These are phyloP conservation scores for Orbilia brochopaga DNA, from an alignment of 2,329 filamentous ascomycete species.

Conservation along the genomic window DNA sequence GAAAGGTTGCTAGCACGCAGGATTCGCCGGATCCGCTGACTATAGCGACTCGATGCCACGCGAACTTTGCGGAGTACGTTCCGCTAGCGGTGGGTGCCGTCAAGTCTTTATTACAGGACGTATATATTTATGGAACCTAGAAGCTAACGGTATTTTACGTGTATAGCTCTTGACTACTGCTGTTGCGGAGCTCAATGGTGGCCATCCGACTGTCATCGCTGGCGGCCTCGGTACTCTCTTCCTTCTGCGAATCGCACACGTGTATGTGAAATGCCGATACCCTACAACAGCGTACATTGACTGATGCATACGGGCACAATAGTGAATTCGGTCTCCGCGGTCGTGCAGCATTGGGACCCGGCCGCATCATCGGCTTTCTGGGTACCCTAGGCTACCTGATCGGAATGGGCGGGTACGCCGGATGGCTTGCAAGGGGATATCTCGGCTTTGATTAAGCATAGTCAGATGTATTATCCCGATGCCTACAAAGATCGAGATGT, in stretches of 20 bases:
- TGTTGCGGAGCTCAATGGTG: slow-evolving; percentile 38
- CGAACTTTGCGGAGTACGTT: slow-evolving; percentile 42
- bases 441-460: slow-evolving; percentile 27
- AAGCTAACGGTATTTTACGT: background rate
- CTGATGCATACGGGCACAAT: background rate
- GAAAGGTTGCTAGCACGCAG: slow-evolving; percentile 9
- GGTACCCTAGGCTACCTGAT: slow-evolving; percentile 41
- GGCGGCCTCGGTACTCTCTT: slow-evolving; percentile 30
- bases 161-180: slow-evolving; percentile 28
- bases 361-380: slow-evolving; percentile 47
- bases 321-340: slow-evolving; percentile 40
- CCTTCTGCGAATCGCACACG: slow-evolving; percentile 32
- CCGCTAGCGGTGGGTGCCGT: slow-evolving; percentile 27
- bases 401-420: slow-evolving; percentile 42
- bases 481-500: too few species aligned
- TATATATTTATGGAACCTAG: background rate
- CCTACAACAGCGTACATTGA: background rate
- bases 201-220: slow-evolving; percentile 14
- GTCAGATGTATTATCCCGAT: too few species aligned
- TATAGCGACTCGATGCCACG: slow-evolving; percentile 27
- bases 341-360: slow-evolving; percentile 23
- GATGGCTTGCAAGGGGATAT: slow-evolving; percentile 32
- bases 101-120: background rate
- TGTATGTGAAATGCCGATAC: slow-evolving; percentile 29
- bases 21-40: slow-evolving; percentile 24